Percentiles rank a stretch among this genome's conserved stretches.
These are phyloP conservation scores for Macrocybe gigantea DNA, from an alignment of 768 basidiomycete genomes.

Conservation along the genomic window DNA sequence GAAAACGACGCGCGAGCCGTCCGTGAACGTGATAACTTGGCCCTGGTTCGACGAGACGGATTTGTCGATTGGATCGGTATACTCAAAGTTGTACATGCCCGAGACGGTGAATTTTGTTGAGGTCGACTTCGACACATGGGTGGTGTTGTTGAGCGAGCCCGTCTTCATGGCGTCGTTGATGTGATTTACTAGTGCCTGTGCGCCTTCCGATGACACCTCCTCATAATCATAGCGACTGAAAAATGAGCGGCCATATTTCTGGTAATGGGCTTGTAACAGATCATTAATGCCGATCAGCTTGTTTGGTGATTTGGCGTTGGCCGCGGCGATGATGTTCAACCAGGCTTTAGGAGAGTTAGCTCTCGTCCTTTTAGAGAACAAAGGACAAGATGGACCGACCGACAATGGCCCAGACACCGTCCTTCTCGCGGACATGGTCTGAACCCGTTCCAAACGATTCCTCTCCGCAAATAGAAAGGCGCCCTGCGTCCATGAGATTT, in stretches of 20 bases:
- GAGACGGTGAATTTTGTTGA: slow-evolving; percentile 71
- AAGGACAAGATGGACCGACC: slow-evolving; percentile 42
- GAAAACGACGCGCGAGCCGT: slow-evolving; percentile 94
- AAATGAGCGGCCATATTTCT: slow-evolving; percentile 92
- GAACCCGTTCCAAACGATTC: slow-evolving; percentile 99
- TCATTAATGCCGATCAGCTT: slow-evolving; percentile 88
- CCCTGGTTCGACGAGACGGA: slow-evolving; percentile 95
- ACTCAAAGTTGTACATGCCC: slow-evolving; percentile 82
- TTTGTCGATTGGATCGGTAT: slow-evolving; percentile 97
- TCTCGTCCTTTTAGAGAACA: slow-evolving; percentile 3
- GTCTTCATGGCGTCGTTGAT: slow-evolving; percentile 68
- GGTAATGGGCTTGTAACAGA: slow-evolving; percentile 81
- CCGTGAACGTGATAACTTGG: slow-evolving; percentile 84
- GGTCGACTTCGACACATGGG: slow-evolving; percentile 62
- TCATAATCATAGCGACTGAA: slow-evolving; percentile 99
- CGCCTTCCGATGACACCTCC: slow-evolving; percentile 89
- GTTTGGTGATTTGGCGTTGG: slow-evolving; percentile 68
- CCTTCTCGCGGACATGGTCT: slow-evolving; percentile 99
- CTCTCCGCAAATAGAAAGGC: slow-evolving; percentile 97
- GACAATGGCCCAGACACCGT: slow-evolving; percentile 95
- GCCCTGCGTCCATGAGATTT: slow-evolving; percentile 98
- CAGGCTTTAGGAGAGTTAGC: slow-evolving; percentile 54
- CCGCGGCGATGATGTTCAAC: slow-evolving; percentile 94
- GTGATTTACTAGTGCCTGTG: slow-evolving; percentile 76
- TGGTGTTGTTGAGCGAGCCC: slow-evolving; percentile 61